Evolutionary conservation across 78 protist species (phyloP).

Genomic region (Polysphondylium violaceum): DNA sequence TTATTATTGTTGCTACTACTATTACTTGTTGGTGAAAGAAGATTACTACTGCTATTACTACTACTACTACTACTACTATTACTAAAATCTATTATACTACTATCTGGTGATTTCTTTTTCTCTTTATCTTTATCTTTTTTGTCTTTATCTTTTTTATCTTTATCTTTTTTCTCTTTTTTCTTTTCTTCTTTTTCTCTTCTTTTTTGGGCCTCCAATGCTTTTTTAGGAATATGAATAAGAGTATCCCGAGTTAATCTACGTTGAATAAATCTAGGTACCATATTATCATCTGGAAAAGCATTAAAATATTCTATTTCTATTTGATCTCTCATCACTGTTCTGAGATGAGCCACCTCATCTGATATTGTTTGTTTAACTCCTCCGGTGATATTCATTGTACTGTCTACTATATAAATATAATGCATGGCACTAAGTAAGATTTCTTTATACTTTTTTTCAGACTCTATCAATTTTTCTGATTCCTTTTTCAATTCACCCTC

Average conservation of each 20-base stretch:
- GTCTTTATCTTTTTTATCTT: constrained; percentile 45
- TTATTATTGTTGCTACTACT: no score
- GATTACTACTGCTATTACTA: no score
- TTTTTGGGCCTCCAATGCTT: constrained; percentile 63
- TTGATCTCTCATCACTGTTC: constrained; percentile 70
- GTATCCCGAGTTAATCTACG: constrained; percentile 62
- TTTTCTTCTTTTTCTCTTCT: constrained; percentile 63
- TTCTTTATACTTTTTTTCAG: constrained; percentile 54
- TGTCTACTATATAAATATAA: constrained; percentile 62
- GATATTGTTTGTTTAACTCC: constrained; percentile 34
- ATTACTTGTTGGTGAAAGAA: no score
- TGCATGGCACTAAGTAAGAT: constrained; percentile 68
- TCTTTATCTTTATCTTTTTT: constrained; percentile 29
- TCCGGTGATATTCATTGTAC: constrained; percentile 27
- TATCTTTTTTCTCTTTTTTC: constrained; percentile 33
- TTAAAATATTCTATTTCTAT: constrained; percentile 56
- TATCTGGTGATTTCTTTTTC: constrained; percentile 18
- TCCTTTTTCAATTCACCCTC: constrained; percentile 14
- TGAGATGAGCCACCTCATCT: constrained; percentile 32
- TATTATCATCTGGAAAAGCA: constrained; percentile 35
- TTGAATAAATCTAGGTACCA: constrained; percentile 72
- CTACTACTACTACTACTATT: no score
- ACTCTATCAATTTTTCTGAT: constrained; percentile 16
- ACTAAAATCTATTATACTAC: no score
- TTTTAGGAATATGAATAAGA: constrained; percentile 43